Percentiles rank a stretch among this genome's conserved stretches.
These are phyloP conservation scores for Aspergillus quadricinctus DNA, from an alignment of 2,329 filamentous ascomycete species.

Conservation along the genomic window DNA sequence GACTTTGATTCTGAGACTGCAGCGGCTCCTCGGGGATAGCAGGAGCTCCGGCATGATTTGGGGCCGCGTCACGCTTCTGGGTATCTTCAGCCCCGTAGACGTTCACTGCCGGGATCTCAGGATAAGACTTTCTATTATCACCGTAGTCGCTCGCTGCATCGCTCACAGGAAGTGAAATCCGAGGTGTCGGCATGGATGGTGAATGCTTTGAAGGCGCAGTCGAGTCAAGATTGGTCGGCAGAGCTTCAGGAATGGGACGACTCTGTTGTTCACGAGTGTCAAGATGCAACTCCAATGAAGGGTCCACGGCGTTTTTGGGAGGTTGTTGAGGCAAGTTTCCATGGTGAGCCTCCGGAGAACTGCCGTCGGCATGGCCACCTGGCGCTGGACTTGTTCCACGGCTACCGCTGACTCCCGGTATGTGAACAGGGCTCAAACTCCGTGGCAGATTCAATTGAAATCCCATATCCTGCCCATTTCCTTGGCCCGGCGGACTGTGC, in stretches of 20 bases:
- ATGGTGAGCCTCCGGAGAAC: neutral
- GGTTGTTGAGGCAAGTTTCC: neutral
- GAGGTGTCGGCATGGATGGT: slow-evolving; percentile 23
- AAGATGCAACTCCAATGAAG: slow-evolving; percentile 17
- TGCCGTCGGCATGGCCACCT: neutral
- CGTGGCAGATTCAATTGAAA: slow-evolving; percentile 19
- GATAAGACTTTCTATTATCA: slow-evolving; percentile 49
- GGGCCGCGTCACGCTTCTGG: slow-evolving; percentile 14
- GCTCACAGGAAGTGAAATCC: slow-evolving; percentile 40
- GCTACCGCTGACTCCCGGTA: slow-evolving; percentile 10
- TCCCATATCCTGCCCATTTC: slow-evolving; percentile 14
- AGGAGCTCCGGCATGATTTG: slow-evolving; percentile 13
- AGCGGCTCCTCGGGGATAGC: slow-evolving; percentile 23
- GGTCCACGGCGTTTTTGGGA: slow-evolving; percentile 9
- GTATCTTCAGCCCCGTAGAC: slow-evolving; percentile 21
- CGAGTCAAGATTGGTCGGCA: slow-evolving; percentile 12
- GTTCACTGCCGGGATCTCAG: slow-evolving; percentile 38
- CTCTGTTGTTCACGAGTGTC: slow-evolving; percentile 17
- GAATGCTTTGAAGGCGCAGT: slow-evolving; percentile 11
- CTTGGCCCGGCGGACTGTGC: slow-evolving; percentile 8
- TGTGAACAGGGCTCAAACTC: slow-evolving; percentile 16
- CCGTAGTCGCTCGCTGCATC: slow-evolving; percentile 54
- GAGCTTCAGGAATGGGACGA: slow-evolving; percentile 17
- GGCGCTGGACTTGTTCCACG: slow-evolving; percentile 5
- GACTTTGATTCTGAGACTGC: slow-evolving; percentile 16